Percentiles rank a stretch among this genome's conserved stretches.
These are phyloP conservation scores for Fusarium duplospermum DNA, from an alignment of 2,329 filamentous ascomycete genomes.

Conservation along the genomic window DNA sequence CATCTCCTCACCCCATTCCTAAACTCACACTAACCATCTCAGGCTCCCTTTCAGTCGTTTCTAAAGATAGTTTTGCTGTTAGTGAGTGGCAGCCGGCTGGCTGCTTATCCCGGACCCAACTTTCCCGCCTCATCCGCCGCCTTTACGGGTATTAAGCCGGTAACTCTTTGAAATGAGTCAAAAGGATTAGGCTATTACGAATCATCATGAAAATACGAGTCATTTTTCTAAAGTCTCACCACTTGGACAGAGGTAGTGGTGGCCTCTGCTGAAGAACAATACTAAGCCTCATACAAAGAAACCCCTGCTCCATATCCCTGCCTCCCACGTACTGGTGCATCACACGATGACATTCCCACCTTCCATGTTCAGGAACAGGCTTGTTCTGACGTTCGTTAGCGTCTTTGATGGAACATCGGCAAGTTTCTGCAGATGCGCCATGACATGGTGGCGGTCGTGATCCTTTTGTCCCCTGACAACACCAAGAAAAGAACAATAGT, in stretches of 20 bases:
- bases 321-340: background rate
- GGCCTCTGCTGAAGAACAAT: slow-evolving; percentile 47
- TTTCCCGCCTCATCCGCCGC: background rate
- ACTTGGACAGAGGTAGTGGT: slow-evolving; percentile 4
- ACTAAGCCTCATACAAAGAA: slow-evolving; percentile 43
- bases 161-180: background rate
- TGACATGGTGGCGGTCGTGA: slow-evolving; percentile 15
- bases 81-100: background rate
- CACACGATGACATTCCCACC: slow-evolving; percentile 12
- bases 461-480: slow-evolving; percentile 33
- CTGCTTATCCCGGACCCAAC: background rate
- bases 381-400: background rate
- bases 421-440: slow-evolving; percentile 11
- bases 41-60: slow-evolving; percentile 51
- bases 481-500: slow-evolving; percentile 41
- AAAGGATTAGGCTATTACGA: background rate
- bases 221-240: background rate
- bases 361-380: background rate
- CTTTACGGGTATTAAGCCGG: background rate
- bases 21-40: slow-evolving; percentile 3
- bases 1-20: background rate
- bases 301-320: slow-evolving; percentile 11
- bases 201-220: background rate
- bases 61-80: slow-evolving; percentile 23
- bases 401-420: background rate